Conservation (phyloP, 306 rosid genomes). For the Lagenaria siceraria region DNA sequence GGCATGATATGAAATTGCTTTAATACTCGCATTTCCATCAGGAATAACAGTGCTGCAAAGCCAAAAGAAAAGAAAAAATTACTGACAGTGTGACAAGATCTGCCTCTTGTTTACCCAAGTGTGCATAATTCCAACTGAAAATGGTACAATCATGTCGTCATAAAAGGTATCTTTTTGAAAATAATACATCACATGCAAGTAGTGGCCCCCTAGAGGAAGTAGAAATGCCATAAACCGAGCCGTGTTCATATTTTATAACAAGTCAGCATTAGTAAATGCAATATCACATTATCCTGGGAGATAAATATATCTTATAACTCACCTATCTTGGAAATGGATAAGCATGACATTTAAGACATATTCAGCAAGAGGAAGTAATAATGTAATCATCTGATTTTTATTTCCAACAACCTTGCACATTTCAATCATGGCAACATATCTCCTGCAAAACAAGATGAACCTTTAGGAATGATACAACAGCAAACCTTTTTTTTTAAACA, state of each 20-base stretch:
- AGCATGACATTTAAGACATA: slow-evolving; percentile 66
- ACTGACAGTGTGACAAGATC: neutral
- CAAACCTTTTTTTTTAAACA: neutral
- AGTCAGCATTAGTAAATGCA: neutral
- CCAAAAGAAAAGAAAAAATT: neutral
- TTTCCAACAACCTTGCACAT: slow-evolving; percentile 82
- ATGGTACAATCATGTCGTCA: neutral
- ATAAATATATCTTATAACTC: neutral
- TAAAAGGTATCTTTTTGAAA: neutral
- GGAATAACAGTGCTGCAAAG: slow-evolving; percentile 35
- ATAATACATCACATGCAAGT: neutral
- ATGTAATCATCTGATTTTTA: slow-evolving; percentile 51
- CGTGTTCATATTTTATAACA: neutral
- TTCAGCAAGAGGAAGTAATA: slow-evolving; percentile 66
- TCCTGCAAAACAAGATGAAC: slow-evolving; percentile 39
- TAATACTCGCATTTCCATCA: slow-evolving; percentile 24
- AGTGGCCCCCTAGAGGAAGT: neutral
- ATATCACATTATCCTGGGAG: neutral
- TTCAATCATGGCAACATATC: slow-evolving; percentile 83
- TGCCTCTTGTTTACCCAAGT: neutral
- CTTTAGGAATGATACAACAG: slow-evolving; percentile 9
- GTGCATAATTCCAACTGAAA: neutral
- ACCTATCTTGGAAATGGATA: slow-evolving; percentile 80
- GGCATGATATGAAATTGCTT: slow-evolving; percentile 38
- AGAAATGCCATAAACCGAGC: neutral